Evolutionary conservation across 106 monocot genomes (phyloP).

Genomic region (Dactylorhiza incarnata): DNA sequence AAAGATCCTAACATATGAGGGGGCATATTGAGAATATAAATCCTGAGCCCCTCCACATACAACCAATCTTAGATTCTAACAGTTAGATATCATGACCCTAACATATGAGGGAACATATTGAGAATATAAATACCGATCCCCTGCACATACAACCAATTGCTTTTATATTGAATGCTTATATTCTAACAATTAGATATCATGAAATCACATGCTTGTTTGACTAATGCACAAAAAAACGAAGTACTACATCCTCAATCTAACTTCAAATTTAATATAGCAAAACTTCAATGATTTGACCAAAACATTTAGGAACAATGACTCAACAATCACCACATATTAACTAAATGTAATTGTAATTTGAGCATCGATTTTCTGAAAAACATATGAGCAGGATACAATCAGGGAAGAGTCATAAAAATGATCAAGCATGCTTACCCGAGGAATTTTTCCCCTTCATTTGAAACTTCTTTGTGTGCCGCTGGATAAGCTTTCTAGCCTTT

Average conservation of each 20-base stretch:
- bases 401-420: not conserved
- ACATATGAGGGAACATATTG: too few species aligned
- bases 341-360: too few species aligned
- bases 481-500: conserved; percentile 62
- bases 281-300: not conserved
- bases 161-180: too few species aligned
- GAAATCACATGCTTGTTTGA: not conserved
- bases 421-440: conserved; percentile 28
- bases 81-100: too few species aligned
- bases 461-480: conserved; percentile 63
- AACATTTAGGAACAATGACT: not conserved
- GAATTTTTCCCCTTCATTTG: conserved; percentile 48
- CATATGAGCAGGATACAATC: not conserved
- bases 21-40: too few species aligned
- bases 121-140: too few species aligned
- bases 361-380: not conserved
- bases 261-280: not conserved
- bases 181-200: too few species aligned
- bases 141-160: too few species aligned
- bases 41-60: too few species aligned
- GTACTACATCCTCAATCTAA: not conserved
- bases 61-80: too few species aligned
- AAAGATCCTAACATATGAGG: too few species aligned
- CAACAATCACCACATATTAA: not conserved
- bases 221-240: not conserved